These are phyloP conservation scores for Suillus lakei DNA, from an alignment of 768 basidiomycete genomes.

Conservation along the genomic window DNA sequence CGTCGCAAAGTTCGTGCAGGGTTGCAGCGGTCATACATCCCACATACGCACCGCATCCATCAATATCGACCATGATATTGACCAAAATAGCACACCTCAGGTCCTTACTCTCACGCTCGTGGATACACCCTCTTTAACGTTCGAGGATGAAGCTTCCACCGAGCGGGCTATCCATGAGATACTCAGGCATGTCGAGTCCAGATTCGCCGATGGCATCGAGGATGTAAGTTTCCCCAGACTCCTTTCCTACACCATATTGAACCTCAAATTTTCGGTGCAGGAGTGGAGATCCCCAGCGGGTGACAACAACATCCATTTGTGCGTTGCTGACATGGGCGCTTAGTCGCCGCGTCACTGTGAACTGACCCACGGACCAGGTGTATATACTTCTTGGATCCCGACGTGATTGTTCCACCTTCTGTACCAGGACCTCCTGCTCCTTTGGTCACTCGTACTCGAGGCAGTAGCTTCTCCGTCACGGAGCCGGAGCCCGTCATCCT, in stretches of 20 bases:
- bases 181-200: conserved; percentile 70
- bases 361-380: conserved; percentile 54
- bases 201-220: conserved; percentile 75
- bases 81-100: conserved; percentile 48
- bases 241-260: conserved; percentile 23
- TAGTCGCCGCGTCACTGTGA: conserved; percentile 18
- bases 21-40: conserved; percentile 71
- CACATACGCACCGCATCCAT: conserved; percentile 72
- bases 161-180: conserved; percentile 72
- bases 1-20: conserved; percentile 84
- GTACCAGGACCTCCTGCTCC: conserved; percentile 71
- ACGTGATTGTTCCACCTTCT: conserved; percentile 74
- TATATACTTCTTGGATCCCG: conserved; percentile 88
- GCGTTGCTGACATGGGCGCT: conserved; percentile 42
- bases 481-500: conserved; percentile 80
- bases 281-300: conserved; percentile 72
- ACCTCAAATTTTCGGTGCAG: conserved; percentile 43
- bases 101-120: conserved; percentile 71
- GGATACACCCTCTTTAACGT: conserved; percentile 85
- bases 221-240: conserved; percentile 61
- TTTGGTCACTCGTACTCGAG: conserved; percentile 68
- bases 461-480: conserved; percentile 71
- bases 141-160: conserved; percentile 63
- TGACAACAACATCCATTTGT: conserved; percentile 86
- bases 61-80: conserved; percentile 68